Evolutionary conservation across 2,329 filamentous ascomycete species (phyloP).

Genomic region (Exophiala sideris): DNA sequence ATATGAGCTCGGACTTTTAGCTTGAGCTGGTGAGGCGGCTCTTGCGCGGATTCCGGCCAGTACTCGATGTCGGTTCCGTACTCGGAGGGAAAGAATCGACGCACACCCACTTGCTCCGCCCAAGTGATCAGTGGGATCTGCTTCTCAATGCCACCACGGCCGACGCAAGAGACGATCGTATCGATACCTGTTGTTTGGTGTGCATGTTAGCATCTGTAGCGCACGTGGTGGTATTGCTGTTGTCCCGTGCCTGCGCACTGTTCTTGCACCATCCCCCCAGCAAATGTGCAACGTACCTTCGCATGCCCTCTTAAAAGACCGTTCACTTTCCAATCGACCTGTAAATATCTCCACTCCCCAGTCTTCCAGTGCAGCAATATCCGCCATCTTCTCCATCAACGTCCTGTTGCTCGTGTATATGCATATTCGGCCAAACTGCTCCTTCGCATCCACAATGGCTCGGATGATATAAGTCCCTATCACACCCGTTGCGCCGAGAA

Average conservation of each 20-base stretch:
- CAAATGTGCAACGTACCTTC: constrained; percentile 35
- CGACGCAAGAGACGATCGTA: constrained; percentile 64
- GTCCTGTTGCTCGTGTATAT: constrained; percentile 58
- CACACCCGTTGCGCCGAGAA: constrained; percentile 53
- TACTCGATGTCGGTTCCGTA: constrained; percentile 67
- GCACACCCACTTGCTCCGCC: constrained; percentile 55
- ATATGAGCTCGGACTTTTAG: constrained; percentile 64
- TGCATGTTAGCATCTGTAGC: neutral
- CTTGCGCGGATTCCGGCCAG: constrained; percentile 52
- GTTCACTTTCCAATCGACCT: constrained; percentile 53
- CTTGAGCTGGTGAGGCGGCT: constrained; percentile 68
- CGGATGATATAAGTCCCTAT: constrained; percentile 52
- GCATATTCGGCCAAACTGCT: constrained; percentile 49
- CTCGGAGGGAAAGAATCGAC: constrained; percentile 66
- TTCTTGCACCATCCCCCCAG: neutral
- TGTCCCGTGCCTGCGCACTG: neutral
- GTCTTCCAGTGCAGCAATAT: constrained; percentile 47
- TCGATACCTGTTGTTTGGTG: constrained; percentile 47
- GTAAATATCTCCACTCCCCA: constrained; percentile 54
- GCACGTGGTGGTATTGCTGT: neutral
- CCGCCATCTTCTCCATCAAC: constrained; percentile 47
- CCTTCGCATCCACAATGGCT: constrained; percentile 45
- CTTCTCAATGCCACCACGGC: constrained; percentile 58
- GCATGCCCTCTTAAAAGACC: constrained; percentile 57
- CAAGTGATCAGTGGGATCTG: constrained; percentile 62